Evolutionary conservation across 495 filamentous ascomycete genomes (phyloP).

Genomic region (Cercophora scortea): DNA sequence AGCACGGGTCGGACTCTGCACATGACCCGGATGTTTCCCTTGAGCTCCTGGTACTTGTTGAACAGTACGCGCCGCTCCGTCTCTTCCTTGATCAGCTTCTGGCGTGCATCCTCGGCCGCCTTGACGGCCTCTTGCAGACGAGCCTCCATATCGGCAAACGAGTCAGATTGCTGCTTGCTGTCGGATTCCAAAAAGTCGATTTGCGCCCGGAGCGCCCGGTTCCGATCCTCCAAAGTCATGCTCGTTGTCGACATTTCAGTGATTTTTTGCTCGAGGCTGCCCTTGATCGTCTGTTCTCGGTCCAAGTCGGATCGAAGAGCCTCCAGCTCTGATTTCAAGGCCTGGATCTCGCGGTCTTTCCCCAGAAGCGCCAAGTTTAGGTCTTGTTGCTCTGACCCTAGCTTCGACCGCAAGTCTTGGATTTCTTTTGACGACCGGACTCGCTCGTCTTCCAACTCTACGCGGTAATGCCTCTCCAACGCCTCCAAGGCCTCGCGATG

Average conservation of each 20-base stretch:
- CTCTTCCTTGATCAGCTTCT: slow-evolving; percentile 86
- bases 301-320: slow-evolving; percentile 51
- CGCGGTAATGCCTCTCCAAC: slow-evolving; percentile 22
- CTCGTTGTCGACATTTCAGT: slow-evolving; percentile 54
- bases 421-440: slow-evolving; percentile 53
- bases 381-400: slow-evolving; percentile 55
- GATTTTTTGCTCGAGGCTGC: slow-evolving; percentile 41
- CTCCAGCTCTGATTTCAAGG: slow-evolving; percentile 46
- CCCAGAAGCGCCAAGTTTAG: slow-evolving; percentile 53
- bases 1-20: slow-evolving; percentile 88
- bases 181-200: slow-evolving; percentile 86
- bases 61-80: slow-evolving; percentile 85
- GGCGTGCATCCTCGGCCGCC: slow-evolving; percentile 59
- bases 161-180: slow-evolving; percentile 72
- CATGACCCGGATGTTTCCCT: slow-evolving; percentile 98
- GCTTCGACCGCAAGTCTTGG: slow-evolving; percentile 52
- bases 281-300: slow-evolving; percentile 34
- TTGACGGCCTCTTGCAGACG: slow-evolving; percentile 69
- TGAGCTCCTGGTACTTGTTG: slow-evolving; percentile 97
- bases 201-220: slow-evolving; percentile 64
- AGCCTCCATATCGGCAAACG: slow-evolving; percentile 68
- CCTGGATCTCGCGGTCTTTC: slow-evolving; percentile 53
- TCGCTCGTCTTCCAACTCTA: slow-evolving; percentile 53
- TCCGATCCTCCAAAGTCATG: slow-evolving; percentile 62
- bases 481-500: slow-evolving; percentile 41